phyloP scores from a whole-genome alignment of 208 protist species.

The Porcisia deanei region DNA sequence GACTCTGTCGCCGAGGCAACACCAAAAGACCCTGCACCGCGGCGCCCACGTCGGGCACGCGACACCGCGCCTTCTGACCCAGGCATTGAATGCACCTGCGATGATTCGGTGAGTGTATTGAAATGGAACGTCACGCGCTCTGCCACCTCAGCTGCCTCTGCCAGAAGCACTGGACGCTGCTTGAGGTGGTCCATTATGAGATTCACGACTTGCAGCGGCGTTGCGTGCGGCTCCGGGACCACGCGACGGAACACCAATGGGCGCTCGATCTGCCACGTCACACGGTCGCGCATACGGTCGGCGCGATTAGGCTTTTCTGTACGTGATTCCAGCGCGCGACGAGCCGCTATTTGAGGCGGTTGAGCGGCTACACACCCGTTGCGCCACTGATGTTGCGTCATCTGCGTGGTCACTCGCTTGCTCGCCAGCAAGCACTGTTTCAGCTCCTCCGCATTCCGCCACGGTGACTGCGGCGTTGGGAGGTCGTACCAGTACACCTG shows the following conservation, averaged over 20 bases:
- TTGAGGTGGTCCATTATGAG: constrained; percentile 52
- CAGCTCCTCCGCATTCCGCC: constrained; percentile 17
- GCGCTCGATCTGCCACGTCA: constrained; percentile 10
- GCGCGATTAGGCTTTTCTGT: neutral
- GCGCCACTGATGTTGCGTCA: constrained; percentile 7
- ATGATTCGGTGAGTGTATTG: constrained; percentile 31
- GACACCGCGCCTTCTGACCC: neutral
- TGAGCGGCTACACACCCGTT: neutral
- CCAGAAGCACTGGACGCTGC: constrained; percentile 19
- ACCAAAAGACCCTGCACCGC: neutral
- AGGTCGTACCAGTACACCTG: constrained; percentile 37
- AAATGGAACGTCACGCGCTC: constrained; percentile 28
- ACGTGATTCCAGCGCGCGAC: neutral
- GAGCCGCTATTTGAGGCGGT: neutral
- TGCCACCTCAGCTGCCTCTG: constrained; percentile 37
- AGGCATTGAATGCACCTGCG: constrained; percentile 3
- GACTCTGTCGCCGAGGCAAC: constrained; percentile 1
- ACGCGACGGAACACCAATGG: constrained; percentile 30
- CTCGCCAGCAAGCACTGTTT: constrained; percentile 18
- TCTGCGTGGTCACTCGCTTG: neutral
- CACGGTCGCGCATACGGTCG: neutral
- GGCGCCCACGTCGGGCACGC: neutral
- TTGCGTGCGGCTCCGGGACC: constrained; percentile 57
- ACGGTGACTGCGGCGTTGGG: constrained; percentile 18
- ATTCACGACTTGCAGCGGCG: constrained; percentile 57